Evolutionary conservation across 768 basidiomycete species (phyloP), one percentile per base, ranked within the genome.

Genomic region (Mycena albidolilacea): DNA sequence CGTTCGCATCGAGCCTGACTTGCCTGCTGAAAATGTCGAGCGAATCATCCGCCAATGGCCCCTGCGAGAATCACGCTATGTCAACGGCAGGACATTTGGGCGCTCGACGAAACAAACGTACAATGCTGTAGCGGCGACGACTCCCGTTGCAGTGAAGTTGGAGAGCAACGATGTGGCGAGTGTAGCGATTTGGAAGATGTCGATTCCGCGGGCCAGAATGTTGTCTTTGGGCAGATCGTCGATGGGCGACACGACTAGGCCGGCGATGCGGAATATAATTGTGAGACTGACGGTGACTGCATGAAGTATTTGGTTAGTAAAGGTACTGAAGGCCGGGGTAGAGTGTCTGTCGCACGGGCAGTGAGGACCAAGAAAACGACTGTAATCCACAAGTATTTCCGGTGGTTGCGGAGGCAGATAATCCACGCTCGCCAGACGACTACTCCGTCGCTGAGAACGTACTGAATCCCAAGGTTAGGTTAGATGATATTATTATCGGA

Each of bases 351-450:
- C 69, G 39, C 23, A 75, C 73, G 1, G 6, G 66, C 48, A 0
- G 73, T 75, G 39, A 75, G 30, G 14, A 60, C 37, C 44, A 67
- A 48, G 41, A 75, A 71, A 5, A 48, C 11, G 19, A 67, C 52
- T 3, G 73, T 37, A 19, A 75, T 30, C 8, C 23, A 55, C 3
- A 75, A 30, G 17, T 57, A 58, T 58, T 50, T 63, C 12, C 69
- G 44, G 23, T 67, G 55, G 38, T 46, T 50, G 6, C 62, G 35
- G 3, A 37, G 44, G 30, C 55, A 75, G 21, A 71, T 64, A 10
- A 75, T 48, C 73, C 73, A 71, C 0, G 73, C 73, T n/a, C 73
- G 46, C 73, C 73, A 75, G 17, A 71, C 62, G n/a, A 75, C 73
- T 0, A 75, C 46, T 1, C 44, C 66, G 19, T 71, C 70, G 21